These are phyloP conservation scores for Leccinum rimulosum DNA, from an alignment of 768 basidiomycete genomes.

Conservation along the genomic window DNA sequence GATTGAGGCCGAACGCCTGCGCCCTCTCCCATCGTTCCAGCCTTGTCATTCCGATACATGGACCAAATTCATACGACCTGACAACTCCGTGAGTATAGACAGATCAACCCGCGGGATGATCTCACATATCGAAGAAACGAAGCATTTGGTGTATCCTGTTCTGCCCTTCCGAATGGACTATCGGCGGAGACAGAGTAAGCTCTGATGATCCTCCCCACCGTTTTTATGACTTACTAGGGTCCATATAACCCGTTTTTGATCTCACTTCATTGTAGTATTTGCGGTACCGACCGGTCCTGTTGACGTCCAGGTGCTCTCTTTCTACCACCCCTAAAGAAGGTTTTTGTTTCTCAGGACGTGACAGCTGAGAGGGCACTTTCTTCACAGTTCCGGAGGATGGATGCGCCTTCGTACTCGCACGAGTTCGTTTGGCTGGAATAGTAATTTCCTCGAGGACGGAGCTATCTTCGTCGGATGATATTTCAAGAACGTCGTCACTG, in stretches of 20 bases:
- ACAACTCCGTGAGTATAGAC: conserved; percentile 3
- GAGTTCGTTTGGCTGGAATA: conserved; percentile 24
- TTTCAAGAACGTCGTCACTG: conserved; percentile 8
- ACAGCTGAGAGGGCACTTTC: not conserved
- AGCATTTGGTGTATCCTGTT: conserved; percentile 69
- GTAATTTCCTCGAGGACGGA: not conserved
- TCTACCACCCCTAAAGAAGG: conserved; percentile 11
- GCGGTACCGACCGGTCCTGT: conserved; percentile 53
- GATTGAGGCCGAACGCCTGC: conserved; percentile 69
- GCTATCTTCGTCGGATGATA: conserved; percentile 23
- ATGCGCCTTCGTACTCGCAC: conserved; percentile 24
- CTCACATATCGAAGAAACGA: conserved; percentile 75
- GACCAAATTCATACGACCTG: conserved; percentile 79
- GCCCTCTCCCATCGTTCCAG: conserved; percentile 90
- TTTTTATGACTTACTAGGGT: conserved; percentile 50
- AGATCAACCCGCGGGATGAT: not conserved
- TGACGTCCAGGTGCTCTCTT: conserved; percentile 36
- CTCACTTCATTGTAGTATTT: conserved; percentile 46
- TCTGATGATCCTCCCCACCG: not conserved
- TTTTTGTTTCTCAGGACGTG: conserved; percentile 8
- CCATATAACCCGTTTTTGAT: conserved; percentile 51
- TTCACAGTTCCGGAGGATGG: conserved; percentile 5
- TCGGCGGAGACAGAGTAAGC: conserved; percentile 2
- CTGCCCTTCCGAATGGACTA: conserved; percentile 66
- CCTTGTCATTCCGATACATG: conserved; percentile 75